phyloP scores from a whole-genome alignment of 192 early-diverging fungal genomes.

The Coemansia sp. region DNA sequence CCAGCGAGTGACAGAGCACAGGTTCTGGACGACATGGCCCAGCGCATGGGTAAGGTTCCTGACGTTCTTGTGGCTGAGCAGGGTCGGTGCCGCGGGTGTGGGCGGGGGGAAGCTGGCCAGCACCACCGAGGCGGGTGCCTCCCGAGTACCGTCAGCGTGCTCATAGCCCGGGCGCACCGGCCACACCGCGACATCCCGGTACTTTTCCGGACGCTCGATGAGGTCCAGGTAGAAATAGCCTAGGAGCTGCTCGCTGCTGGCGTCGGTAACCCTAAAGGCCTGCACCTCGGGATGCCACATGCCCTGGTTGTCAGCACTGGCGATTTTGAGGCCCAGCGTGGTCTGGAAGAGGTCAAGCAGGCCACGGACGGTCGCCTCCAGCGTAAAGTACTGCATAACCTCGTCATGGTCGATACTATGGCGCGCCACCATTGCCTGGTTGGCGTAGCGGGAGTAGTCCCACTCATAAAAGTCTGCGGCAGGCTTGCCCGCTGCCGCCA shows the following conservation, averaged over 20 bases:
- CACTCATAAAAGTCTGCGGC: conserved; percentile 57
- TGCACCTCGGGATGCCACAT: conserved; percentile 71
- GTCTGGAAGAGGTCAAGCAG: conserved; percentile 62
- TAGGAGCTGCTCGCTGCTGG: conserved; percentile 48
- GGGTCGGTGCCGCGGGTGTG: conserved; percentile 53
- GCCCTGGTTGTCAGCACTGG: conserved; percentile 47
- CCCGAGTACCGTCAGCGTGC: conserved; percentile 35
- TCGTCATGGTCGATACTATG: conserved; percentile 60
- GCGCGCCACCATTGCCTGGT: conserved; percentile 52
- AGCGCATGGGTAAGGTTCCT: conserved; percentile 75
- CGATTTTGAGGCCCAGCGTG: conserved; percentile 57
- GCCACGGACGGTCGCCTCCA: conserved; percentile 47
- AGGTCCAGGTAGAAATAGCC: conserved; percentile 68
- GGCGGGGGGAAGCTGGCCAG: conserved; percentile 55
- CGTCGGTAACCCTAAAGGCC: conserved; percentile 61
- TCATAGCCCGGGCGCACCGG: conserved; percentile 1
- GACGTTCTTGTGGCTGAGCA: conserved; percentile 69
- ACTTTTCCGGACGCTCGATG: conserved; percentile 61
- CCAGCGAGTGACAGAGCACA: conserved; percentile 63
- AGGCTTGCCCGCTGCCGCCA: conserved; percentile 22
- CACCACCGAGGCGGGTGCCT: conserved; percentile 56
- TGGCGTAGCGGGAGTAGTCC: conserved; percentile 64
- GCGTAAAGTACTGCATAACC: conserved; percentile 66
- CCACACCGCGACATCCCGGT: conserved; percentile 62
- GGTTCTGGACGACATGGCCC: conserved; percentile 55